These are phyloP conservation scores for Cenchrus purpureus DNA, from an alignment of 176 grass and related monocot species.

Conservation along the genomic window DNA sequence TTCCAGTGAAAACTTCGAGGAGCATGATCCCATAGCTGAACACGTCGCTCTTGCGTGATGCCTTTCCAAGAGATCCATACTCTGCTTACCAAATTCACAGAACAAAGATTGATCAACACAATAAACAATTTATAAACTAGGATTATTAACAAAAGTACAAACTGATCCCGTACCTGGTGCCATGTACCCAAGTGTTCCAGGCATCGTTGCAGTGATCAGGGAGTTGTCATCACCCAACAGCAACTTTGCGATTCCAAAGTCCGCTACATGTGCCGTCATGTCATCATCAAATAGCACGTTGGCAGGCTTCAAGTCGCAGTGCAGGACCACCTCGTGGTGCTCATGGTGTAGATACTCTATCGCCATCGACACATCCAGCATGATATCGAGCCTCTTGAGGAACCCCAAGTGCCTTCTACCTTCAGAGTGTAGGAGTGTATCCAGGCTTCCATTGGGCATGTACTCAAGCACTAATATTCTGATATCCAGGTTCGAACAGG, in stretches of 20 bases:
- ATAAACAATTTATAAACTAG: not conserved
- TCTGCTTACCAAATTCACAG: not conserved
- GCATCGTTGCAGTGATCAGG: not conserved
- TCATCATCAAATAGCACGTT: not conserved
- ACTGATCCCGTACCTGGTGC: not conserved
- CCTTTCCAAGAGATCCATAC: not conserved
- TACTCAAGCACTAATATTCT: not conserved
- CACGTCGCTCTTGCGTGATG: not conserved
- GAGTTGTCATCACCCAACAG: not conserved
- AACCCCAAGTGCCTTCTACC: not conserved
- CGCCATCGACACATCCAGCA: not conserved
- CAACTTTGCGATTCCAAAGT: not conserved
- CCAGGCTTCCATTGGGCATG: not conserved
- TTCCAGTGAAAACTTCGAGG: not conserved
- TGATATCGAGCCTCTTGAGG: not conserved
- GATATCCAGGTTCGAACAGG: not conserved
- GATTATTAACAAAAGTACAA: not conserved
- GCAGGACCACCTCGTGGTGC: not conserved
- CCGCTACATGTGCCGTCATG: not conserved
- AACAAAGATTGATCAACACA: not conserved
- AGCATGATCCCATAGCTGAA: conserved; percentile 5
- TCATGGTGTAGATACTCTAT: not conserved
- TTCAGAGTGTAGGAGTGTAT: not conserved
- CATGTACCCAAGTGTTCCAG: not conserved
- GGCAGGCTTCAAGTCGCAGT: not conserved